Evolutionary conservation across 768 basidiomycete species (phyloP), one percentile per base, ranked within the genome.

Genomic region (Tulasnella sp.): DNA sequence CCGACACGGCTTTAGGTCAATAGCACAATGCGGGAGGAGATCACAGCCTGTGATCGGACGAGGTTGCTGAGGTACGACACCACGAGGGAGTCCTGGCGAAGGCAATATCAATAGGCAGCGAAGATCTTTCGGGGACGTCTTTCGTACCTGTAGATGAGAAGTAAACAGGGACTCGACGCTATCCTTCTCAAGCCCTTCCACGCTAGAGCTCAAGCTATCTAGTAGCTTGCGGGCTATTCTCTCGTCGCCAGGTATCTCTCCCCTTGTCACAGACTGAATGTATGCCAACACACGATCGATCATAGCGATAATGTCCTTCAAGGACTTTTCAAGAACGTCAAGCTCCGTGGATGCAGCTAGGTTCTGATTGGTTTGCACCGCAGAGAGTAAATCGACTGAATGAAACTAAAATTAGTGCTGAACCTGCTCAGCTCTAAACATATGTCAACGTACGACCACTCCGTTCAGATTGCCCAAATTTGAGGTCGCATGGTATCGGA

Each of bases 11-110:
- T 41, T 74, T 75, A 78, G 34, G 75, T 84, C 36, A 90, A 85
- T 74, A 98, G 85, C 66, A 91, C 90, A 79, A 98, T 82, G 77
- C 95, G 87, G 37, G 92, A 87, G 2, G 94, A 93, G 40, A 97
- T 88, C 80, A 98, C 95, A 65, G 92, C 91, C 82, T 98, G 95
- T 71, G 93, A 89, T 76, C 94, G 88, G 73, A 97, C 90, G 76
- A 98, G 86, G 79, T 94, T 96, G 32, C 93, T 91, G 76, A 98
- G 84, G 81, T 98, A 98, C 70, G 92, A 91, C 72, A 98, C 87
- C 90, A 96, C 96, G 75, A 98, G 83, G 32, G 90, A 92, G 78
- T 98, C 95, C 88, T 94, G 81, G 44, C 74, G 29, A 19, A 5
- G 11, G 66, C 41, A 59, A 59, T 35, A 72, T 22, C 62, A 29